Evolutionary conservation across 768 basidiomycete species (phyloP), one percentile per base, ranked within the genome.

Genomic region (Polyporus arcularius): DNA sequence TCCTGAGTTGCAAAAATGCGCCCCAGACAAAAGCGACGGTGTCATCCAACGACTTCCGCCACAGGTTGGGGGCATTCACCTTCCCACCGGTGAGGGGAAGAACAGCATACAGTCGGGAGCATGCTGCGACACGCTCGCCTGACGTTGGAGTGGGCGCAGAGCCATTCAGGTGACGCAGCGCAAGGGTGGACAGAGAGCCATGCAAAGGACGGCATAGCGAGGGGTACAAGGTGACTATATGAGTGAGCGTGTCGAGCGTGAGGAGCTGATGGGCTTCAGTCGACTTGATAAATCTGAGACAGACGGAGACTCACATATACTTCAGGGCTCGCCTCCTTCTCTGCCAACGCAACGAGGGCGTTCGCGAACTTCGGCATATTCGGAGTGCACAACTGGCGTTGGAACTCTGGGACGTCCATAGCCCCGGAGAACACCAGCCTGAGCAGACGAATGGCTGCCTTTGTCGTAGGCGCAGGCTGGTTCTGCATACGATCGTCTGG

Each of bases 81-180:
- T 92, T 94, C 8, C 93, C 92, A 21, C 90, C 90, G 0, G 89
- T 86, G 31, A 83, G 74, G 71, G 88, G 88, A 5, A 94, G 78
- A 26, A 79, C 74, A 3, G 86, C 75, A 58, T 87, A 89, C 21
- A 94, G 78, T 18, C 74, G 69, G 6, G 85, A 85, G 2, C 87
- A 80, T 14, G 85, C 77, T 43, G 74, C 65, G 0, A 84, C 60
- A 5, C 88, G 65, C 26, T 69, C 58, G 16, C 54, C 32, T 51
- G 79, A 75, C 3, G 76, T 78, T 1, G 81, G 74, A 15, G 73
- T 75, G 3, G 79, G 78, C 12, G 79, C 67, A 18, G 80, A 79
- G 18, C 89, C 88, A 59, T 80, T 80, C 35, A 94, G 76, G 63
- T 82, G 78, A 41, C 79, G 77, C 51, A 89, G 72, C 30, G 85